Evolutionary conservation across 306 rosid species (phyloP).

Genomic region (Carpinus viminea): DNA sequence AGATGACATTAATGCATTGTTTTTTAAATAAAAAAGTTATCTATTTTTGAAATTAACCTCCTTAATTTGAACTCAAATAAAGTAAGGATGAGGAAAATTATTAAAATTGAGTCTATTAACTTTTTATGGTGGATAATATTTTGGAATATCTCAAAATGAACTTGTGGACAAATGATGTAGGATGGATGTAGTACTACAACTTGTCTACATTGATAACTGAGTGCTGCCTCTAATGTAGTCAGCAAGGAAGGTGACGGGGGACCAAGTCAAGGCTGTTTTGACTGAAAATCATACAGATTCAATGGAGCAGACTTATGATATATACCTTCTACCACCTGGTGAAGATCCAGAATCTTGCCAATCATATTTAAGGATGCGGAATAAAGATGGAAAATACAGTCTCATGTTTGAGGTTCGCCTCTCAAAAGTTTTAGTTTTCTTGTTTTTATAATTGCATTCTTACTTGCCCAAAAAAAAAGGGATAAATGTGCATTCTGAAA

Average conservation of each 20-base stretch:
- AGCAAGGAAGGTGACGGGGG: conserved; percentile 61
- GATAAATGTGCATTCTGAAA: neutral
- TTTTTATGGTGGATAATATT: neutral
- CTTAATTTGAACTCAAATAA: neutral
- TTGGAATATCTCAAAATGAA: neutral
- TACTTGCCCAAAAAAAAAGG: neutral
- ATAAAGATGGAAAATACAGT: conserved; percentile 96
- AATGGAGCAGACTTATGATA: conserved; percentile 88
- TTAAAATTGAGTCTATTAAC: neutral
- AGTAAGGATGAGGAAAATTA: neutral
- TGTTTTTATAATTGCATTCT: conserved; percentile 10
- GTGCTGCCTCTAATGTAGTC: conserved; percentile 58
- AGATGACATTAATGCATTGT: neutral
- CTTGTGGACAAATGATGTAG: too few species aligned
- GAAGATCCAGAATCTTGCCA: conserved; percentile 99
- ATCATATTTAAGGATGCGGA: conserved; percentile 97
- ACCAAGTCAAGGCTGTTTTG: conserved; percentile 68
- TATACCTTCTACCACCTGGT: conserved; percentile 97
- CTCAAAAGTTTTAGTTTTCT: conserved; percentile 1
- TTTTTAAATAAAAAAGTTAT: neutral
- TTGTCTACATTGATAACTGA: conserved; percentile 25
- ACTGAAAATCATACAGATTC: conserved; percentile 75
- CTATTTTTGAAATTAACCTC: neutral
- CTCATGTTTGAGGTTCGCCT: conserved; percentile 97
- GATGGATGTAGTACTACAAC: neutral